phyloP scores from a whole-genome alignment of 345 rosid genomes.

The Stellera chamaejasme region DNA sequence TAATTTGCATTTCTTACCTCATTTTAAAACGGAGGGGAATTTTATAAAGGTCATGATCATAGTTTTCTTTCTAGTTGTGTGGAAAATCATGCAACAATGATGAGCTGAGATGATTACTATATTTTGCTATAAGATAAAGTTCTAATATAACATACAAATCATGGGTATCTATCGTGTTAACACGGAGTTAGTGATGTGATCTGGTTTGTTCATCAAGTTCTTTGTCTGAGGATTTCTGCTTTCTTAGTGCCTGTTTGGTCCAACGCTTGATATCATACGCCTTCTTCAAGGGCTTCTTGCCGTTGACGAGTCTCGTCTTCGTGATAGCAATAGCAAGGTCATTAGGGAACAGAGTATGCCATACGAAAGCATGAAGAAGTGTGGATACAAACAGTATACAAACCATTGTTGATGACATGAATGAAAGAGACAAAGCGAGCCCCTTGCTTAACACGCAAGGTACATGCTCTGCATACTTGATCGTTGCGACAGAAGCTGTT shows the following conservation, averaged over 20 bases:
- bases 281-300: constrained; percentile 54
- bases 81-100: too few species aligned
- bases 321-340: constrained; percentile 90
- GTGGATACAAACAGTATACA: constrained; percentile 54
- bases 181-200: background rate
- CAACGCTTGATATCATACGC: constrained; percentile 59
- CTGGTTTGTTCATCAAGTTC: constrained; percentile 29
- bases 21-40: too few species aligned
- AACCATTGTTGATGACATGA: constrained; percentile 79
- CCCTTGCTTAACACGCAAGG: constrained; percentile 51
- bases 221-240: constrained; percentile 34
- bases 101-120: too few species aligned
- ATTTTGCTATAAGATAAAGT: too few species aligned
- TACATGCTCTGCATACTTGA: constrained; percentile 80
- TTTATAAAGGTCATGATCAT: too few species aligned
- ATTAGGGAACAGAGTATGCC: constrained; percentile 70
- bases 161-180: too few species aligned
- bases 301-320: constrained; percentile 46
- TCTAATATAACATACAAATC: too few species aligned
- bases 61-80: too few species aligned
- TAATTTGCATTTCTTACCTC: too few species aligned
- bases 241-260: constrained; percentile 61
- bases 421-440: constrained; percentile 65
- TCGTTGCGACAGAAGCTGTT: constrained; percentile 76
- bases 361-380: constrained; percentile 70